Evolutionary conservation across 495 filamentous ascomycete species (phyloP).

Genomic region (Neurospora tetrasperma): DNA sequence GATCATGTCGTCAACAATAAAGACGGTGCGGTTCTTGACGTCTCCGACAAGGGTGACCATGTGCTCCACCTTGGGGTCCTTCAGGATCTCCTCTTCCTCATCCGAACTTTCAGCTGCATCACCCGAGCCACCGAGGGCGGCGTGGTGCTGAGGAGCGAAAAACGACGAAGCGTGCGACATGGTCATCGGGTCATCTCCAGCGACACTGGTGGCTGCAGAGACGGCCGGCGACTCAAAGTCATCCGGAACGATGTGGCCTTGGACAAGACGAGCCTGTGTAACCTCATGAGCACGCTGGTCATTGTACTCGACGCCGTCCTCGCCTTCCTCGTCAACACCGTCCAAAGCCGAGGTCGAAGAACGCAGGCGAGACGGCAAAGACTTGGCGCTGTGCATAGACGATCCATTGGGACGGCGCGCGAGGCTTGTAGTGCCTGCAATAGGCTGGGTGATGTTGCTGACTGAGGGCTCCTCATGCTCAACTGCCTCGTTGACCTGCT

Average conservation of each 20-base stretch:
- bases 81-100: constrained; percentile 74
- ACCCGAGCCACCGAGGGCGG: constrained; percentile 63
- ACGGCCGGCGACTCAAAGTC: constrained; percentile 69
- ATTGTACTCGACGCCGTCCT: constrained; percentile 57
- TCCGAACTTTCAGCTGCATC: constrained; percentile 74
- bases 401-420: constrained; percentile 22
- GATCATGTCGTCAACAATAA: constrained; percentile 98
- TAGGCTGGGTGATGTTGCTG: constrained; percentile 11
- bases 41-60: constrained; percentile 95
- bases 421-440: constrained; percentile 31
- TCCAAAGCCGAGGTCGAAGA: constrained; percentile 31
- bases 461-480: not conserved
- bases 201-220: constrained; percentile 49
- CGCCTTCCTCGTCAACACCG: constrained; percentile 37
- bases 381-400: not conserved
- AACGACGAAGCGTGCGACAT: constrained; percentile 47
- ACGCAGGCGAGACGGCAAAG: constrained; percentile 18
- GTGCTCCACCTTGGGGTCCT: constrained; percentile 67
- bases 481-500: constrained; percentile 18
- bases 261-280: constrained; percentile 82
- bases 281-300: constrained; percentile 85
- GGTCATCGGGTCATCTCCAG: constrained; percentile 47
- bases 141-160: constrained; percentile 47
- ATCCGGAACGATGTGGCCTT: constrained; percentile 93
- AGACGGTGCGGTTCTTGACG: constrained; percentile 72